Evolutionary conservation across 352 stramenopile genomes (phyloP).

Genomic region (Globisporangium abappressorium): DNA sequence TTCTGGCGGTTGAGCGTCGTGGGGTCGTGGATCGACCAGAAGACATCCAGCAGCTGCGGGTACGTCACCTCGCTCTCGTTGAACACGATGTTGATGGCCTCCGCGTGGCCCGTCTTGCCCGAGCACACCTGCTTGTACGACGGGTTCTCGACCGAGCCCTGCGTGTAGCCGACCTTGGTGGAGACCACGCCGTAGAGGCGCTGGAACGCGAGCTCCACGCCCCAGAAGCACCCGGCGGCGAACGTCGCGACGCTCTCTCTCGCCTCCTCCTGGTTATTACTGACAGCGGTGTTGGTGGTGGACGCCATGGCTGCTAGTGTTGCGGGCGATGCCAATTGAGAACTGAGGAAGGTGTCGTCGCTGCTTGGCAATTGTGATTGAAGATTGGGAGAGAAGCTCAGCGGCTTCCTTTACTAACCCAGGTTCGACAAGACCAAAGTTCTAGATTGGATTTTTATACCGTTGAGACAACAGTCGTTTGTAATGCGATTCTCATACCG

Average conservation of each 20-base stretch:
- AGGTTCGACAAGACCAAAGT: neutral
- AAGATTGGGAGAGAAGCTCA: neutral
- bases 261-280: constrained; percentile 5
- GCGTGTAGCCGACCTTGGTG: constrained; percentile 88
- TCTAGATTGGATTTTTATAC: neutral
- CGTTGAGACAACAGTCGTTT: neutral
- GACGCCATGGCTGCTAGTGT: neutral
- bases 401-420: neutral
- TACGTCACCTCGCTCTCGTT: constrained; percentile 88
- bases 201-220: constrained; percentile 95
- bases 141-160: constrained; percentile 78
- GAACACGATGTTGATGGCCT: constrained; percentile 92
- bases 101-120: constrained; percentile 91
- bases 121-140: constrained; percentile 95
- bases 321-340: neutral
- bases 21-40: constrained; percentile 92
- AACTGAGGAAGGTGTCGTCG: neutral
- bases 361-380: neutral
- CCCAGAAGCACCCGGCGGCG: constrained; percentile 98
- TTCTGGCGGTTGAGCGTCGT: constrained; percentile 89
- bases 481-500: neutral
- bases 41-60: constrained; percentile 62
- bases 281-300: neutral
- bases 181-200: constrained; percentile 89
- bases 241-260: constrained; percentile 86